A percentile compares a stretch with the other conserved stretches of the same genome.
These are phyloP conservation scores for Umbelopsis vinacea DNA, from an alignment of 192 early-diverging fungal genomes.

Conservation along the genomic window DNA sequence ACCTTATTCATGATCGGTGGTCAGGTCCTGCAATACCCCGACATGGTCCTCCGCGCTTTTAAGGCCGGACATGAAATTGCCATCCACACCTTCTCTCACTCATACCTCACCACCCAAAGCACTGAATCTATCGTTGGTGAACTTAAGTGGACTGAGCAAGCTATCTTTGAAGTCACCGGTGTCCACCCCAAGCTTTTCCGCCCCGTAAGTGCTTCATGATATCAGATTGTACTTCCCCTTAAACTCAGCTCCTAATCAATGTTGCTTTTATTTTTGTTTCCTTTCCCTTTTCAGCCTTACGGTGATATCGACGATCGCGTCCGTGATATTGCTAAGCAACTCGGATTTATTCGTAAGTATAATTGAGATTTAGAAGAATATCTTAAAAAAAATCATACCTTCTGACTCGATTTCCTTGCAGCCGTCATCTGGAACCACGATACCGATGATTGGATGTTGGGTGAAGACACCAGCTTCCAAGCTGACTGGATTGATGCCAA, in stretches of 20 bases:
- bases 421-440: conserved; percentile 60
- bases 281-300: conserved; percentile 47
- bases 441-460: conserved; percentile 54
- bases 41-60: conserved; percentile 43
- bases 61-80: conserved; percentile 45
- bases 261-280: neutral
- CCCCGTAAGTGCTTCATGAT: conserved; percentile 28
- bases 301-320: conserved; percentile 73
- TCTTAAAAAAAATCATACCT: conserved; percentile 15
- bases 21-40: conserved; percentile 48
- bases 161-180: conserved; percentile 56
- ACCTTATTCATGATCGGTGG: conserved; percentile 62
- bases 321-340: conserved; percentile 51
- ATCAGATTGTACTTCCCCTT: neutral
- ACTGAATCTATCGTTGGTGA: conserved; percentile 74
- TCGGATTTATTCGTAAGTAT: conserved; percentile 47
- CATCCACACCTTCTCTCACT: conserved; percentile 62
- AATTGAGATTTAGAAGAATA: conserved; percentile 34
- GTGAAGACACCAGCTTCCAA: conserved; percentile 31
- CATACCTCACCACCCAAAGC: conserved; percentile 57
- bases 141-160: conserved; percentile 67
- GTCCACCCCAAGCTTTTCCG: conserved; percentile 54
- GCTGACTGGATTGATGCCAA: conserved; percentile 39
- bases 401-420: conserved; percentile 33
- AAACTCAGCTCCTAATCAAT: neutral